A percentile compares a stretch with the other conserved stretches of the same genome.
phyloP scores from a whole-genome alignment of 1,139 yeast species.

The Chernovozyma sophiae-reginae region DNA sequence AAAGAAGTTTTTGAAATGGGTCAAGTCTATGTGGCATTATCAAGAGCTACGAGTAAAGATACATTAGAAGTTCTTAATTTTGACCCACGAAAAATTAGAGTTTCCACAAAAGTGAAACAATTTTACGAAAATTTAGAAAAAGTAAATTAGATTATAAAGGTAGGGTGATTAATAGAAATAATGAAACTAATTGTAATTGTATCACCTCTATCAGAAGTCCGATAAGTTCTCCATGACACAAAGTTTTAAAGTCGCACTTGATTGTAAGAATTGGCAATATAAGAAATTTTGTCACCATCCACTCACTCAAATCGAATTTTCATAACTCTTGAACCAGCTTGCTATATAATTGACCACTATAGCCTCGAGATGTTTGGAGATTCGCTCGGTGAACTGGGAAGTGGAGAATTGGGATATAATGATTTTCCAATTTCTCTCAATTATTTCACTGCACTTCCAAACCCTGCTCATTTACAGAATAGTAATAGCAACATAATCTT shows the following conservation, averaged over 20 bases:
- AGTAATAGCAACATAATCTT: conserved; percentile 63
- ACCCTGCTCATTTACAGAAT: conserved; percentile 52
- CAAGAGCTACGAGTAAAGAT: conserved; percentile 79
- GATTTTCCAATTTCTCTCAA: conserved; percentile 71
- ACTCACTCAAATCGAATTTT: too few relatives aligned
- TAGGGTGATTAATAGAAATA: background rate
- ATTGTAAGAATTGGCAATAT: too few relatives aligned
- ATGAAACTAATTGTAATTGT: too few relatives aligned
- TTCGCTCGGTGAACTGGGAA: background rate
- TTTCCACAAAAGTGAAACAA: conserved; percentile 59
- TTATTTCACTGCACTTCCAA: conserved; percentile 78
- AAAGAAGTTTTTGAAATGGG: conserved; percentile 74
- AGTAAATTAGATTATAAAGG: background rate
- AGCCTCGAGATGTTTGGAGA: conserved; percentile 4
- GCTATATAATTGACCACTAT: too few relatives aligned
- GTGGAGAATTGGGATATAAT: conserved; percentile 36
- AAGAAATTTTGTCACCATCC: too few relatives aligned
- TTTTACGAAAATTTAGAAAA: conserved; percentile 52
- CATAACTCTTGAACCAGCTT: too few relatives aligned
- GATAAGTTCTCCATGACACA: too few relatives aligned
- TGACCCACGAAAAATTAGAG: conserved; percentile 55
- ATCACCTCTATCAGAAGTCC: too few relatives aligned
- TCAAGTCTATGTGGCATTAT: conserved; percentile 85
- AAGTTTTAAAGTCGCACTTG: background rate
- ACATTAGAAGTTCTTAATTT: conserved; percentile 73